Evolutionary conservation across 495 filamentous ascomycete species (phyloP), one percentile per base, ranked within the genome.

Genomic region (Podospora australis): DNA sequence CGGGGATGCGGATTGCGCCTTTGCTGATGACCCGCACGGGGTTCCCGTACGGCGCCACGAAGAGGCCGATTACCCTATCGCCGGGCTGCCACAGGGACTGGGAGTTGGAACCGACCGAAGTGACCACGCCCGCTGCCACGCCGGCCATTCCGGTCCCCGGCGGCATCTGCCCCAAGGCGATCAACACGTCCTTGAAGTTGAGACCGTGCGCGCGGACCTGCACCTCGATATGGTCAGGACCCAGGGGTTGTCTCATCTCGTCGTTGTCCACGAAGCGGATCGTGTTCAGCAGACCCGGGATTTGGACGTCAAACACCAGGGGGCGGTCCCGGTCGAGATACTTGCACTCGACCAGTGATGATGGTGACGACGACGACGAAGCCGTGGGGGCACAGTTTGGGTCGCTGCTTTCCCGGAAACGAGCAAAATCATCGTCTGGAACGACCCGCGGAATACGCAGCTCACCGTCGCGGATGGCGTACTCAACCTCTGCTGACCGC

Each of bases 41-140:
- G 39, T 32, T 48, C n/a, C 23, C 28, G 28, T 39, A 53, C 16
- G 50, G 38, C 19, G 20, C 22, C 16, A 41, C 35, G 6, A 34
- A 21, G 13, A 49, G 19, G 19, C 21, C 32, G 22, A 64, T 50
- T 25, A 78, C 71, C 13, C 65, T 52, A 42, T 78, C 66, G 6
- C 74, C 74, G 17, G 66, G 48, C 20, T 66, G 56, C 23, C 14
- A 40, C 25, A 70, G 34, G 26, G n/a, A 62, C 6, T 70, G 60
- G 14, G 78, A 55, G 14, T 65, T 62, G 19, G 64, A 56, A 13
- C 79, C 78, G 7, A 81, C 65, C 0, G 72, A 72, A 2, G 73
- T 69, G 1, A 81, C 68, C 21, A 75, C 54, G 3, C 65, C 56
- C 3, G 53, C 58, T 21, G 61, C 66, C 19, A 73, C 75, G 19